These are phyloP conservation scores for Cochlearia excelsa DNA, from an alignment of 345 rosid genomes.

Conservation along the genomic window DNA sequence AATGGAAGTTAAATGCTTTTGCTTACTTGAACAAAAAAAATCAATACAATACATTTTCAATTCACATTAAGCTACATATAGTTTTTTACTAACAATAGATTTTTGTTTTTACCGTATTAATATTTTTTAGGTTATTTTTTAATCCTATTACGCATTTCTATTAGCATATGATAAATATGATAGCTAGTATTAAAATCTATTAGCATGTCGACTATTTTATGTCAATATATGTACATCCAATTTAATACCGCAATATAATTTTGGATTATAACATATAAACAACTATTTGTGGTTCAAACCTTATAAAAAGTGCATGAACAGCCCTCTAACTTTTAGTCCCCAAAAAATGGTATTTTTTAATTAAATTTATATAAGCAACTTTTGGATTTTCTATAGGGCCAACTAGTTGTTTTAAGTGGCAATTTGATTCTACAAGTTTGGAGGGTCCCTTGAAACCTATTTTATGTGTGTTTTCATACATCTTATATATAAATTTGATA, in stretches of 20 bases:
- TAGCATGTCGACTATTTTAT: background rate
- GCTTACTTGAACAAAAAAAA: too few relatives aligned
- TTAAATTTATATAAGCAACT: conserved; percentile 17
- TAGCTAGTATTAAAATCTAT: too few relatives aligned
- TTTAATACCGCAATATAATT: background rate
- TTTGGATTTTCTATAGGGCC: conserved; percentile 34
- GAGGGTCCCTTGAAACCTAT: conserved; percentile 27
- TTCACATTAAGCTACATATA: too few relatives aligned
- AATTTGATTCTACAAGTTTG: conserved; percentile 30
- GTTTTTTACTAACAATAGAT: too few relatives aligned
- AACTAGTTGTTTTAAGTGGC: conserved; percentile 27
- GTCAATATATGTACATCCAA: background rate
- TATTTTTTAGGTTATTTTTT: too few relatives aligned
- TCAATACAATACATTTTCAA: too few relatives aligned
- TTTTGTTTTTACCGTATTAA: too few relatives aligned
- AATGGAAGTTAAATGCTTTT: too few relatives aligned
- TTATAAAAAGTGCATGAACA: conserved; percentile 24
- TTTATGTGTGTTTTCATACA: background rate
- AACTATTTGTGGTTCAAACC: conserved; percentile 10
- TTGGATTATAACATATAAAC: conserved; percentile 10
- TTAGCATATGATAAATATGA: too few relatives aligned
- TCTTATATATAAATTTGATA: conserved; percentile 3
- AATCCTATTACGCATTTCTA: too few relatives aligned
- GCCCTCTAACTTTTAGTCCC: conserved; percentile 23
- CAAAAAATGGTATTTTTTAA: conserved; percentile 5